Evolutionary conservation across 2,329 filamentous ascomycete species (phyloP).

Genomic region (Scytalidium lignicola): DNA sequence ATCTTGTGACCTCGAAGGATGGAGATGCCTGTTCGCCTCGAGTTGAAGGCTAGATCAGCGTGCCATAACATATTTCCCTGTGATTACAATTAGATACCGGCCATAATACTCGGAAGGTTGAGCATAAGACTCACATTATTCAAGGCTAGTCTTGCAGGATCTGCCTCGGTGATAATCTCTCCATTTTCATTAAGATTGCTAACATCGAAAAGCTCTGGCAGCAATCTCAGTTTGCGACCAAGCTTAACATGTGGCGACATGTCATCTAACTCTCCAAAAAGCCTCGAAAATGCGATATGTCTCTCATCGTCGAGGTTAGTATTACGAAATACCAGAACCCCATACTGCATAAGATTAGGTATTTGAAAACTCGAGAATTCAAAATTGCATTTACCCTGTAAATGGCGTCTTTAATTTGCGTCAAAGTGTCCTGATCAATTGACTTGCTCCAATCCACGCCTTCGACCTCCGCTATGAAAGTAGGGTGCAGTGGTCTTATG

Average conservation of each 20-base stretch:
- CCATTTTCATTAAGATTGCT: slow-evolving; percentile 47
- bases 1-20: slow-evolving; percentile 43
- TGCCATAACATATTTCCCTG: slow-evolving; percentile 47
- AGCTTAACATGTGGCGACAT: slow-evolving; percentile 39
- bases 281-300: slow-evolving; percentile 44
- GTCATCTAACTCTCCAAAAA: slow-evolving; percentile 50
- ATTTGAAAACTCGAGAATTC: too few relatives aligned
- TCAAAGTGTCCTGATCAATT: neutral
- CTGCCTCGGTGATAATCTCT: slow-evolving; percentile 31
- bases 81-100: too few relatives aligned
- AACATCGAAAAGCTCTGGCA: slow-evolving; percentile 49
- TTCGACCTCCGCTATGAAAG: neutral
- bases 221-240: slow-evolving; percentile 41
- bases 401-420: too few relatives aligned
- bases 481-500: slow-evolving; percentile 1
- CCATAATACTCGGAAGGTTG: too few relatives aligned
- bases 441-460: neutral
- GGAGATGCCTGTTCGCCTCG: slow-evolving; percentile 44
- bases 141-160: too few relatives aligned
- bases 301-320: slow-evolving; percentile 43
- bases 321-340: slow-evolving; percentile 44
- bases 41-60: slow-evolving; percentile 47
- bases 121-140: too few relatives aligned
- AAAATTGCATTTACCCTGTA: too few relatives aligned
- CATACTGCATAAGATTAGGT: slow-evolving; percentile 28